Conservation (phyloP, 2,329 filamentous ascomycete genomes). For the Nemania sp. region DNA sequence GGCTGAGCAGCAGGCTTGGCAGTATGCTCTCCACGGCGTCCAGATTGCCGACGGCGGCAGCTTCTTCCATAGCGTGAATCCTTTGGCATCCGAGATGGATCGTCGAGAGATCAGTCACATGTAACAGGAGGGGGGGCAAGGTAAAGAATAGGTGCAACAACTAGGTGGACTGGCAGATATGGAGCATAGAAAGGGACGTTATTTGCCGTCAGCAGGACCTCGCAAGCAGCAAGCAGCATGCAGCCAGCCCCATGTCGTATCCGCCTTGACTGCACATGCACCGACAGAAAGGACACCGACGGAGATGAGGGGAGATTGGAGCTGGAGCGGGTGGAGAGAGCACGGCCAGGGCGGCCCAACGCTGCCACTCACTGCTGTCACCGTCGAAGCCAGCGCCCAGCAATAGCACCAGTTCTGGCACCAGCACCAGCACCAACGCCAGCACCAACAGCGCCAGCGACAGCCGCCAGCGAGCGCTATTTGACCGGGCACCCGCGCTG, state of each 20-base stretch:
- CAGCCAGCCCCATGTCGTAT: conserved; percentile 18
- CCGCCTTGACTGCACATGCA: conserved; percentile 11
- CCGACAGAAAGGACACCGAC: conserved; percentile 18
- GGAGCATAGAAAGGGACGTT: conserved; percentile 16
- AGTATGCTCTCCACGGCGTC: conserved; percentile 29
- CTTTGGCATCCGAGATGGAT: conserved; percentile 27
- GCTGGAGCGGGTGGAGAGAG: conserved; percentile 16
- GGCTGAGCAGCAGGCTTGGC: conserved; percentile 29
- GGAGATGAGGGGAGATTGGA: conserved; percentile 13
- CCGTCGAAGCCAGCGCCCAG: no score
- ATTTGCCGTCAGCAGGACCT: conserved; percentile 20
- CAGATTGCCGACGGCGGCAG: conserved; percentile 31
- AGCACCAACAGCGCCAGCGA: no score
- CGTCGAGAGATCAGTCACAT: conserved; percentile 20
- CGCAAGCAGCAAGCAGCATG: conserved; percentile 8
- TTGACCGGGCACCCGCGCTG: no score
- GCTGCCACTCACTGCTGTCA: no score
- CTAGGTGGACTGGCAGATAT: conserved; percentile 4
- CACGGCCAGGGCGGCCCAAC: conserved; percentile 7
- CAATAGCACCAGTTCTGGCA: no score
- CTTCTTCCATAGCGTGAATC: conserved; percentile 33
- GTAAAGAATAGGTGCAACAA: conserved; percentile 20
- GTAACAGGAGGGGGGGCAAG: conserved; percentile 9
- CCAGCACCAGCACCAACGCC: no score
- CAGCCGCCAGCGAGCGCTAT: no score